Conservation (phyloP, 1,284 basidiomycete species). For the Naganishia cerealis region DNA sequence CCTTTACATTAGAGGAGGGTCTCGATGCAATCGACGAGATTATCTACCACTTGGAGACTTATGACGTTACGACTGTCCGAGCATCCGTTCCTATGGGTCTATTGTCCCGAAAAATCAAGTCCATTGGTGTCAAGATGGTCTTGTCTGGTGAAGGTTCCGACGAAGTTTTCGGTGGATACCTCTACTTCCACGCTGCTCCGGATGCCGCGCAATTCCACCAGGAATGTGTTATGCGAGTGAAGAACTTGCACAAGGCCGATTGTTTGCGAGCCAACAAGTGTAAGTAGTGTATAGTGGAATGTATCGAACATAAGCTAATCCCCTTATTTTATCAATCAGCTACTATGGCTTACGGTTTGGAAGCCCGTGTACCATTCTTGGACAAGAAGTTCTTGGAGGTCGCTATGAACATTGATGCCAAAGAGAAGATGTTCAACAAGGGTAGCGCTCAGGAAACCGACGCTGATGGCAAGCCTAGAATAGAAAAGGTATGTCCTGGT, state of each 20-base stretch:
- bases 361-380: conserved; percentile 97
- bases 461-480: conserved; percentile 77
- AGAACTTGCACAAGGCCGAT: conserved; percentile 96
- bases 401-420: conserved; percentile 85
- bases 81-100: conserved; percentile 84
- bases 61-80: conserved; percentile 97
- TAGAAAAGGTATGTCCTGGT: conserved; percentile 77
- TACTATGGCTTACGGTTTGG: conserved; percentile 99
- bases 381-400: conserved; percentile 95
- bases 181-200: conserved; percentile 99
- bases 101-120: conserved; percentile 96
- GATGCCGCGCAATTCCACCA: conserved; percentile 87
- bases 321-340: conserved; percentile 9
- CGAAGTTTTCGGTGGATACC: conserved; percentile 95
- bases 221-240: conserved; percentile 90
- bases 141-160: conserved; percentile 96
- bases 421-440: conserved; percentile 88
- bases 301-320: neutral
- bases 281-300: conserved; percentile 36
- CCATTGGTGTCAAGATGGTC: conserved; percentile 99
- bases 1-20: conserved; percentile 97
- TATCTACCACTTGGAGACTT: conserved; percentile 98
- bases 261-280: conserved; percentile 98
- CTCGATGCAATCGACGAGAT: conserved; percentile 96
- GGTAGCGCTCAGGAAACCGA: conserved; percentile 74